These are phyloP conservation scores for Russula earlei DNA, from an alignment of 768 basidiomycete species.

Conservation along the genomic window DNA sequence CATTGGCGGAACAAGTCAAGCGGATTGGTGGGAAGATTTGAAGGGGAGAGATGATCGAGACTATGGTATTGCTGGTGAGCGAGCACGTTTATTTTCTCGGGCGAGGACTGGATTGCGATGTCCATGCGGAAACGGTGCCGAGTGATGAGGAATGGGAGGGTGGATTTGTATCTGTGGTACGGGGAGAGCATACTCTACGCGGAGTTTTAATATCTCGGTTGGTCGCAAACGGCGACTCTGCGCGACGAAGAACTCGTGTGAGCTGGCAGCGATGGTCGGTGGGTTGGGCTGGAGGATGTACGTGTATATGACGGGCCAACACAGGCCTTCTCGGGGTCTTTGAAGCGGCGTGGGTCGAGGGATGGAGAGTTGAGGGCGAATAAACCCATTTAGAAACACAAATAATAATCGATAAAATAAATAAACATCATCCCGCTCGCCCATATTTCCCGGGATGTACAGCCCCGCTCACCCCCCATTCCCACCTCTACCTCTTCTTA, in stretches of 20 bases:
- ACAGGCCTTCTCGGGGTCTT: no score
- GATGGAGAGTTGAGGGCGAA: background rate
- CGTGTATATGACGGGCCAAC: no score
- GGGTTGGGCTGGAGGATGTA: no score
- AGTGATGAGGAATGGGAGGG: background rate
- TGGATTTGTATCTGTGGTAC: background rate
- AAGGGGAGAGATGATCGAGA: slow-evolving; percentile 52
- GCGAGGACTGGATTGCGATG: slow-evolving; percentile 32
- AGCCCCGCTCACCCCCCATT: background rate
- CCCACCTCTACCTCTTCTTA: no score
- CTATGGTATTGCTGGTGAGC: slow-evolving; percentile 71
- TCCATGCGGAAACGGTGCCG: slow-evolving; percentile 29
- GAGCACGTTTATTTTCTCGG: slow-evolving; percentile 55
- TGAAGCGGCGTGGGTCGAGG: no score
- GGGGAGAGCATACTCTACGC: background rate
- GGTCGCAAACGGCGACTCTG: no score
- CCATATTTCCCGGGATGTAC: background rate
- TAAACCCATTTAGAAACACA: background rate
- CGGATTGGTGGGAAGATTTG: slow-evolving; percentile 54
- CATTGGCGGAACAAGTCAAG: slow-evolving; percentile 80
- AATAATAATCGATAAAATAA: background rate
- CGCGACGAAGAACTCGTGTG: background rate
- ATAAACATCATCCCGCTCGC: background rate
- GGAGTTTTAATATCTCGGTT: slow-evolving; percentile 9
- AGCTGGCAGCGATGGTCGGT: background rate